Percentiles rank a stretch among this genome's conserved stretches.
Conservation (phyloP, 2,329 filamentous ascomycete genomes). For the Aspergillus neotritici region DNA sequence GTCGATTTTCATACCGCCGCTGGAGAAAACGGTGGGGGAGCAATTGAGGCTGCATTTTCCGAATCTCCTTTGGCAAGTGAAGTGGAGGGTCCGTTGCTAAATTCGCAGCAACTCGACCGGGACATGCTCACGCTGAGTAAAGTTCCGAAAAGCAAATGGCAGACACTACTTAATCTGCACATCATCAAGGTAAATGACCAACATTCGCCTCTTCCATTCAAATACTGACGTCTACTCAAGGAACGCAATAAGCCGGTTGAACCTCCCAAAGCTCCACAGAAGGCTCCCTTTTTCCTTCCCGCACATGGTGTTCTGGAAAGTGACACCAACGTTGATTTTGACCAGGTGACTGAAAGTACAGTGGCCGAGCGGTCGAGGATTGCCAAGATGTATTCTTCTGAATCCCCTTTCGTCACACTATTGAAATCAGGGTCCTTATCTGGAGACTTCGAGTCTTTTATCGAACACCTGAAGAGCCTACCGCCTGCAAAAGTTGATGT, state of each 20-base stretch:
- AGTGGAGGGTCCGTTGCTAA: conserved; percentile 49
- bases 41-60: conserved; percentile 71
- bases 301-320: conserved; percentile 20
- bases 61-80: conserved; percentile 46
- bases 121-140: conserved; percentile 85
- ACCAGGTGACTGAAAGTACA: conserved; percentile 27
- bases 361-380: conserved; percentile 59
- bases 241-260: conserved; percentile 92
- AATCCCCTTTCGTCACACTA: conserved; percentile 44
- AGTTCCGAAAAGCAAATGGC: conserved; percentile 87
- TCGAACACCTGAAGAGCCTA: conserved; percentile 73
- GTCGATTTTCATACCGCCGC: conserved; percentile 68
- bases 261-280: conserved; percentile 83
- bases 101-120: conserved; percentile 69
- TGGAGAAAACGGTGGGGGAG: conserved; percentile 70
- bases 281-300: conserved; percentile 91
- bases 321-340: conserved; percentile 25
- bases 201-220: not conserved
- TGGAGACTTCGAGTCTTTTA: conserved; percentile 61
- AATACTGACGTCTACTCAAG: conserved; percentile 32
- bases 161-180: conserved; percentile 87
- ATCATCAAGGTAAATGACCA: conserved; percentile 56
- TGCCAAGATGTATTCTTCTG: conserved; percentile 56
- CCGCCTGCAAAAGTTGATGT: conserved; percentile 82
- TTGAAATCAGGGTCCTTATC: conserved; percentile 44